A percentile compares a stretch with the other conserved stretches of the same genome.
Evolutionary conservation across 1,284 basidiomycete genomes (phyloP).

Genomic region (Lentinula novae-zelandiae): DNA sequence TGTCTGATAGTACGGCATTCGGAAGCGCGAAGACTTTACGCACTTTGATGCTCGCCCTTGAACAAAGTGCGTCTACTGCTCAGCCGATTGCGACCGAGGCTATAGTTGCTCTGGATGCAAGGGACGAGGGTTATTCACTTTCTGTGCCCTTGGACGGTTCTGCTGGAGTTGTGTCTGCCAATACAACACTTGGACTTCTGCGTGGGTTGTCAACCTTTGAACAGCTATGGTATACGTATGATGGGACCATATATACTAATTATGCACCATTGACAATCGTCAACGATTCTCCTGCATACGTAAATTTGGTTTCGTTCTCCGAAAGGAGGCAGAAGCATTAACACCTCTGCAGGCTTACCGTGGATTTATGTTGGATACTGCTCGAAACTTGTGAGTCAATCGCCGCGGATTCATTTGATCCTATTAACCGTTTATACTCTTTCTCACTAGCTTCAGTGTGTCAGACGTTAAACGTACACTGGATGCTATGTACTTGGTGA

Average conservation of each 20-base stretch:
- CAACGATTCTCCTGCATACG: constrained; percentile 61
- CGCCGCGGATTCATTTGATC: not conserved
- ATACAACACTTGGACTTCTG: constrained; percentile 73
- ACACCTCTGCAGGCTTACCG: constrained; percentile 55
- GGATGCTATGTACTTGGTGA: constrained; percentile 87
- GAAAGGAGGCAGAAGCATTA: not conserved
- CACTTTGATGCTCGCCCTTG: constrained; percentile 2
- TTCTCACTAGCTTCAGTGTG: constrained; percentile 53
- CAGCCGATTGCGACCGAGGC: constrained; percentile 49
- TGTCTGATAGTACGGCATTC: constrained; percentile 4
- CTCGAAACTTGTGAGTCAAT: constrained; percentile 37
- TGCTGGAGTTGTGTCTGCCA: constrained; percentile 58
- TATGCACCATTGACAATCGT: constrained; percentile 56
- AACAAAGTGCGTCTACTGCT: not conserved
- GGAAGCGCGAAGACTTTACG: not conserved
- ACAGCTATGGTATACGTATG: constrained; percentile 69
- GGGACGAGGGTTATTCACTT: constrained; percentile 69
- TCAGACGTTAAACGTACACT: constrained; percentile 68
- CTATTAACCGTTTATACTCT: not conserved
- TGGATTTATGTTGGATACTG: constrained; percentile 79
- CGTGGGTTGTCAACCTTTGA: constrained; percentile 82
- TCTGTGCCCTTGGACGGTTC: constrained; percentile 58
- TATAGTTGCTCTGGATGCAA: constrained; percentile 43
- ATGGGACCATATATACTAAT: constrained; percentile 49
- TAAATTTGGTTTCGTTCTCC: constrained; percentile 28